phyloP scores from a whole-genome alignment of 1,284 basidiomycete genomes.

The Cryptococcus maquisensis region DNA sequence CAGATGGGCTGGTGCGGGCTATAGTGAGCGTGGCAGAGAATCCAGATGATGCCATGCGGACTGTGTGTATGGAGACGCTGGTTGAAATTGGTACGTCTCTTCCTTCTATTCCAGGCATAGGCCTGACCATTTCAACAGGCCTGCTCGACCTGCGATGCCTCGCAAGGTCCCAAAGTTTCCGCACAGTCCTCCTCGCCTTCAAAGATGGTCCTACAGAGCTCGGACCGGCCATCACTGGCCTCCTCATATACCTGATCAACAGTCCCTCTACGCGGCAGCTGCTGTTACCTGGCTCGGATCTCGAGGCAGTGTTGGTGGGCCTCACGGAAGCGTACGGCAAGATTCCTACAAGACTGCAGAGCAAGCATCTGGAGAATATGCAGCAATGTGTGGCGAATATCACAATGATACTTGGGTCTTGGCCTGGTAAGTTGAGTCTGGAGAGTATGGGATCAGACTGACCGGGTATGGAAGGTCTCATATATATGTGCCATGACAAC shows the following conservation, averaged over 20 bases:
- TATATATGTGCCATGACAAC: constrained; percentile 91
- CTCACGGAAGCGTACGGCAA: constrained; percentile 89
- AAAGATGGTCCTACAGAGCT: constrained; percentile 85
- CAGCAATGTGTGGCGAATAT: constrained; percentile 72
- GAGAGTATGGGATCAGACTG: constrained; percentile 9
- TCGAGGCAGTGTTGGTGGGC: constrained; percentile 84
- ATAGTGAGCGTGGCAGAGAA: constrained; percentile 91
- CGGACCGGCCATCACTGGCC: constrained; percentile 73
- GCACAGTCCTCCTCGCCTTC: constrained; percentile 79
- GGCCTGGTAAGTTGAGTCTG: constrained; percentile 70
- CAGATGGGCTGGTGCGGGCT: constrained; percentile 73
- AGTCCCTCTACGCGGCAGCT: constrained; percentile 76
- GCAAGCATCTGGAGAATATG: constrained; percentile 66
- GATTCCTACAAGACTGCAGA: constrained; percentile 50
- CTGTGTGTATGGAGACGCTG: constrained; percentile 81
- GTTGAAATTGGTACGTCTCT: constrained; percentile 71
- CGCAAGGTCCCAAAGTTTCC: constrained; percentile 73
- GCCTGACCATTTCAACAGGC: constrained; percentile 50
- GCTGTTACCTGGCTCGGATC: constrained; percentile 75
- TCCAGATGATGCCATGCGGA: constrained; percentile 80
- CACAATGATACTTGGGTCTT: constrained; percentile 78
- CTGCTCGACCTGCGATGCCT: constrained; percentile 82
- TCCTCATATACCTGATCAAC: constrained; percentile 81
- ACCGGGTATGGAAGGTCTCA: constrained; percentile 58
- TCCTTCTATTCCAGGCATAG: not conserved